Base-by-base conservation (phyloP, 345 rosid genomes). In the Citrus medica region DNA sequence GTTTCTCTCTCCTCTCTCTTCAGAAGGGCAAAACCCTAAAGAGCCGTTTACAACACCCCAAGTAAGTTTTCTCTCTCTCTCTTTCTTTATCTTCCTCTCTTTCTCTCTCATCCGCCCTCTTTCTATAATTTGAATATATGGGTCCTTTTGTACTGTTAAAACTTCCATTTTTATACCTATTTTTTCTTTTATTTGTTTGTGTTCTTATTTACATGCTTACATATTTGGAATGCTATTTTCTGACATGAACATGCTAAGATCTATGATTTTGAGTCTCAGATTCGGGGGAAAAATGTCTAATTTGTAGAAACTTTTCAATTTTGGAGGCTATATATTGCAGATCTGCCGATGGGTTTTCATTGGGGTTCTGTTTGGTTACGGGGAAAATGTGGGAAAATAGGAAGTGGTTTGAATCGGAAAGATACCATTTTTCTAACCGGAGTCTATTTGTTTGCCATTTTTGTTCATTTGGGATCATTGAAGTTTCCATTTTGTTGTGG, bases 51-150 rank as follows among this genome's bases (percentile, higher is more conserved):
- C 92, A 84, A 86, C 81, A 46, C 86, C 81, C 86, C 84, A 88
- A 87, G 98, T 94, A 91, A 91, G 97, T 92, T 92, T 84, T 91
- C 92, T 91, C 96, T 92, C 92, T 88, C 91, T 88, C 94, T 86
- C 82, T 81, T 46, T 46, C 51, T 46, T 46, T 46, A 46, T 46
- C 51, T 13, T 46, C 14, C 51, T 46, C 51, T 13, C 51, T 82
- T 67, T 78, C 56, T 86, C 84, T 77, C 71, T 85, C 83, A 80
- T 79, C 80, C 67, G 72, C 81, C 87, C 83, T 87, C 83, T 79
- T 83, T 86, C 87, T 80, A 73, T 78, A 80, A 77, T 89, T 93
- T 90, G 89, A 85, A 88, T 89, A 85, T 84, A 84, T 85, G 89
- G 88, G 91, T 77, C 82, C 86, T 81, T 46, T 79, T 87, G 81